These are phyloP conservation scores for Licmophora abbreviata DNA, from an alignment of 108 stramenopile genomes.

Conservation along the genomic window DNA sequence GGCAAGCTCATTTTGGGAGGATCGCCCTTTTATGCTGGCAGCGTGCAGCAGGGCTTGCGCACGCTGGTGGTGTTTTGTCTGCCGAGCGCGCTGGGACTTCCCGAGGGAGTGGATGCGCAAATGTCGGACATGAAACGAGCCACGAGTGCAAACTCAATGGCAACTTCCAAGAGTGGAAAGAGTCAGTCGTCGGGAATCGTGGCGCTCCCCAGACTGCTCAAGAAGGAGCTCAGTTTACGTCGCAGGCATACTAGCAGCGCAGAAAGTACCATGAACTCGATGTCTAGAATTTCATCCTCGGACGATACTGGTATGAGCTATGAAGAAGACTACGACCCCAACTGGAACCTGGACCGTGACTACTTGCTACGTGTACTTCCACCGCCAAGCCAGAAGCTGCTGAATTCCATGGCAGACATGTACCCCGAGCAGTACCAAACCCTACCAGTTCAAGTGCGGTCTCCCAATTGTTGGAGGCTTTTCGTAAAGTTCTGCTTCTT, in stretches of 20 bases:
- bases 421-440: conserved; percentile 66
- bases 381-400: conserved; percentile 32
- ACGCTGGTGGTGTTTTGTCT: conserved; percentile 84
- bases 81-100: conserved; percentile 64
- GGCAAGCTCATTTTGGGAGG: conserved; percentile 58
- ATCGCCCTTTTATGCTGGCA: conserved; percentile 75
- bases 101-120: conserved; percentile 5
- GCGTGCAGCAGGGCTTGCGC: conserved; percentile 70
- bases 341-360: conserved; percentile 38
- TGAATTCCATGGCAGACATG: conserved; percentile 48
- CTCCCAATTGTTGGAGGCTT: conserved; percentile 52
- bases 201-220: neutral
- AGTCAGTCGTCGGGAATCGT: neutral
- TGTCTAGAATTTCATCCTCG: neutral
- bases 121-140: neutral
- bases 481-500: conserved; percentile 86
- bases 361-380: conserved; percentile 41
- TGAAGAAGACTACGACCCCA: conserved; percentile 48
- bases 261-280: neutral
- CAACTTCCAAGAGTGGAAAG: neutral
- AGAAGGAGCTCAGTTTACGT: neutral
- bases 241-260: neutral
- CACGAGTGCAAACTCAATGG: neutral
- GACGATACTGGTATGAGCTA: conserved; percentile 9
- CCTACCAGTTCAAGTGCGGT: conserved; percentile 65